A percentile compares a stretch with the other conserved stretches of the same genome.
Conservation (phyloP, 2,329 filamentous ascomycete genomes). For the Colletotrichum siamense region DNA sequence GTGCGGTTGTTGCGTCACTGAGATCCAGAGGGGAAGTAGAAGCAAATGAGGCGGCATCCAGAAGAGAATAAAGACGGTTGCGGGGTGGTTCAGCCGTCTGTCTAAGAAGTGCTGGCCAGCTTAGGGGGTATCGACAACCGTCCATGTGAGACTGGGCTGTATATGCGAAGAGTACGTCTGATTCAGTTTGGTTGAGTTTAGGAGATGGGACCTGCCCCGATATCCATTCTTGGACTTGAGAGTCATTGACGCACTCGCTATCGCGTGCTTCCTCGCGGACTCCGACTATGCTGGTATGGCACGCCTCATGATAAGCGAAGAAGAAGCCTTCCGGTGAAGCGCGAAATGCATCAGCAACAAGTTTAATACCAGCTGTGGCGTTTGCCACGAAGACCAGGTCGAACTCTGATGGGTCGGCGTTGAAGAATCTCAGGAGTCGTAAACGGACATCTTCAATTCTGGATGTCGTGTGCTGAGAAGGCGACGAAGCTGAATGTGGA, state of each 20-base stretch:
- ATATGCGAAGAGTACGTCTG: slow-evolving; percentile 37
- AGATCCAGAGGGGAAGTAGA: slow-evolving; percentile 81
- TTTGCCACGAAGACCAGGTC: slow-evolving; percentile 93
- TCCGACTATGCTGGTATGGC: slow-evolving; percentile 88
- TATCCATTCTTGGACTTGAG: slow-evolving; percentile 71
- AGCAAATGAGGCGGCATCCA: slow-evolving; percentile 77
- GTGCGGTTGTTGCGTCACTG: slow-evolving; percentile 61
- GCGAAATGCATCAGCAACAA: slow-evolving; percentile 80
- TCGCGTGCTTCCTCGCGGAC: slow-evolving; percentile 72
- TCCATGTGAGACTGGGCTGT: slow-evolving; percentile 23
- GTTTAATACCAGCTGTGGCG: slow-evolving; percentile 87
- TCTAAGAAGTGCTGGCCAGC: slow-evolving; percentile 63
- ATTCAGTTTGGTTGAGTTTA: slow-evolving; percentile 24
- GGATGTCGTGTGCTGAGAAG: slow-evolving; percentile 78
- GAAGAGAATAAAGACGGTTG: background rate
- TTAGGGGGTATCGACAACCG: slow-evolving; percentile 38
- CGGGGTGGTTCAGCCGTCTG: background rate
- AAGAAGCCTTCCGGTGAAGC: slow-evolving; percentile 73
- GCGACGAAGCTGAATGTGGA: slow-evolving; percentile 84
- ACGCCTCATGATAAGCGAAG: slow-evolving; percentile 83
- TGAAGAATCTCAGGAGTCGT: slow-evolving; percentile 76
- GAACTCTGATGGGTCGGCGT: slow-evolving; percentile 80
- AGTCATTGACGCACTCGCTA: slow-evolving; percentile 72
- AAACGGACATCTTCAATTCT: slow-evolving; percentile 79
- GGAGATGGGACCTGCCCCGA: slow-evolving; percentile 37